These are phyloP conservation scores for Russula foetens DNA, from an alignment of 768 basidiomycete species.

Conservation along the genomic window DNA sequence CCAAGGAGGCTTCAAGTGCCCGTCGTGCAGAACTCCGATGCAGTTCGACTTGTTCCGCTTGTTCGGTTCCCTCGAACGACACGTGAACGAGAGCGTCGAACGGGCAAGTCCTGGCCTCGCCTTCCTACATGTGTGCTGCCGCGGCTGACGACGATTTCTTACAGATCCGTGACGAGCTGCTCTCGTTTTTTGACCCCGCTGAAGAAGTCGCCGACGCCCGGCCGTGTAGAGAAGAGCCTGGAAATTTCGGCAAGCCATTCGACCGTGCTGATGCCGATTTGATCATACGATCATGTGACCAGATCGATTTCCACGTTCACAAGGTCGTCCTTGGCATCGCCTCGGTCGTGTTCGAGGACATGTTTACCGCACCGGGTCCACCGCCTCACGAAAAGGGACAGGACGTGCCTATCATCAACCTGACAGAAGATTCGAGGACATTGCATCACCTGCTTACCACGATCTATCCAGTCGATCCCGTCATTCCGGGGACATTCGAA, in stretches of 20 bases:
- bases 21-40: neutral
- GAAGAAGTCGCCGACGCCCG: neutral
- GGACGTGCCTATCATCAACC: neutral
- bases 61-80: neutral
- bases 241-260: constrained; percentile 5
- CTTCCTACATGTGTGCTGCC: neutral
- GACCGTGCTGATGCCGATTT: constrained; percentile 30
- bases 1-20: neutral
- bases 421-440: constrained; percentile 1
- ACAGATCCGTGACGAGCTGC: neutral
- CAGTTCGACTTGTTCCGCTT: neutral
- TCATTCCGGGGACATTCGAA: neutral
- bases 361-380: constrained; percentile 31
- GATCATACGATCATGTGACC: constrained; percentile 47
- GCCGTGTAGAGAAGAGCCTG: neutral
- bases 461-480: neutral
- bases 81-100: neutral
- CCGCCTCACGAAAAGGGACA: neutral
- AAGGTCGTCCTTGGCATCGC: constrained; percentile 46
- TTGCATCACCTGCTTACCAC: neutral
- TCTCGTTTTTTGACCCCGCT: neutral
- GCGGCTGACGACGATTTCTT: neutral
- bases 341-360: constrained; percentile 49
- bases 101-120: neutral
- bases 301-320: constrained; percentile 44